Percentiles rank a stretch among this genome's conserved stretches.
phyloP scores from a whole-genome alignment of 495 filamentous ascomycete species.

The Amphirosellinia nigrospora region DNA sequence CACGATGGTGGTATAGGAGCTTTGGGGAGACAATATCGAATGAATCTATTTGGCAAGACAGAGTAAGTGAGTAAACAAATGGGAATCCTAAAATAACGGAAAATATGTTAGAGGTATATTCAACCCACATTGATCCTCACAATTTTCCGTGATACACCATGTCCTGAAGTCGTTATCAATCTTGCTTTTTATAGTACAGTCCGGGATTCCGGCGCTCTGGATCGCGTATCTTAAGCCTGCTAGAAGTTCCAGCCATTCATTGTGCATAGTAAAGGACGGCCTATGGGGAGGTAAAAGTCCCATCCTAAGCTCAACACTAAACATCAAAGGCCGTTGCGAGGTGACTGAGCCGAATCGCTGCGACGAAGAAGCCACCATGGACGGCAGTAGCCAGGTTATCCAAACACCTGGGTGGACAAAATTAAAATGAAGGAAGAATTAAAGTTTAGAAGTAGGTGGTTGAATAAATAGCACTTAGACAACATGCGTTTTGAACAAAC shows the following conservation, averaged over 20 bases:
- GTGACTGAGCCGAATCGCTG: background rate
- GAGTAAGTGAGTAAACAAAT: background rate
- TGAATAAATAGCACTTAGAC: background rate
- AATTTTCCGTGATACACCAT: slow-evolving; percentile 9
- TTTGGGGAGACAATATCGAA: slow-evolving; percentile 5
- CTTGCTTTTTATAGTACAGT: background rate
- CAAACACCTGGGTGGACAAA: no score
- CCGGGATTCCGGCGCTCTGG: background rate
- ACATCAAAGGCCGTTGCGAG: background rate
- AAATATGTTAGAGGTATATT: background rate
- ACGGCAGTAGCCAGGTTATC: background rate
- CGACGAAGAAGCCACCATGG: background rate
- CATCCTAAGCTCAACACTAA: background rate
- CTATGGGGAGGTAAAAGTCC: background rate
- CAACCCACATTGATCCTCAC: background rate
- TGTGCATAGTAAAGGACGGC: background rate
- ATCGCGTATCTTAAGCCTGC: background rate
- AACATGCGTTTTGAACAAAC: background rate
- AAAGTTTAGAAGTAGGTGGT: no score
- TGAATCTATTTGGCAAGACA: background rate
- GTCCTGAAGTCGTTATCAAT: background rate
- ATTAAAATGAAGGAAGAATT: no score
- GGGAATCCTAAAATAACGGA: background rate
- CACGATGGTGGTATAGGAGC: background rate
- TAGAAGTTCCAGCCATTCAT: background rate